Percentiles rank a stretch among this genome's conserved stretches.
These are phyloP conservation scores for Acacia pycnantha DNA, from an alignment of 331 rosid genomes.

Conservation along the genomic window DNA sequence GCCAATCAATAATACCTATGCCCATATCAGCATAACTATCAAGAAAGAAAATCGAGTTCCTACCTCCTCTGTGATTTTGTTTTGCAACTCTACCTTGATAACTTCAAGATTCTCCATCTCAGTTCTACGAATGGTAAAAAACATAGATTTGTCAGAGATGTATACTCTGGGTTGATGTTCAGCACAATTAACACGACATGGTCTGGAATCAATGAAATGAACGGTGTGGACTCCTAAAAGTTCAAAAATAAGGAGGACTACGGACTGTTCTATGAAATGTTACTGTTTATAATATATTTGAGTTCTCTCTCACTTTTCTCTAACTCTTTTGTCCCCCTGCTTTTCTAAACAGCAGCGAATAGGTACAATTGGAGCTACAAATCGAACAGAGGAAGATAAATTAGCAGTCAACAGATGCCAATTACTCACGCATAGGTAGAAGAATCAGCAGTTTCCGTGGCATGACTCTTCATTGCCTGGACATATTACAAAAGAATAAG, in stretches of 20 bases:
- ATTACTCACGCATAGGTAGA: constrained; percentile 72
- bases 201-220: background rate
- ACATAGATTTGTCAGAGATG: constrained; percentile 19
- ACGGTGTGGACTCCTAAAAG: background rate
- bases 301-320: background rate
- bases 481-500: constrained; percentile 18
- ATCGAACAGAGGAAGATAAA: constrained; percentile 11
- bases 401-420: constrained; percentile 27
- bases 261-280: background rate
- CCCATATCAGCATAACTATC: constrained; percentile 5
- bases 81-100: constrained; percentile 55
- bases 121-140: constrained; percentile 43
- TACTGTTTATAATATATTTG: background rate
- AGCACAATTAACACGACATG: background rate
- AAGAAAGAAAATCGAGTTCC: constrained; percentile 24
- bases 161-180: background rate
- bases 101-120: constrained; percentile 66
- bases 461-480: constrained; percentile 91
- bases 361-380: constrained; percentile 15
- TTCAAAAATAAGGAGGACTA: background rate
- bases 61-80: constrained; percentile 62
- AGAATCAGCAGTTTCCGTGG: constrained; percentile 74
- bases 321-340: background rate
- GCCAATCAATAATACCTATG: constrained; percentile 26
- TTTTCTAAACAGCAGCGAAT: background rate